Conservation (phyloP, 306 rosid species). For the Vigna mungo region DNA sequence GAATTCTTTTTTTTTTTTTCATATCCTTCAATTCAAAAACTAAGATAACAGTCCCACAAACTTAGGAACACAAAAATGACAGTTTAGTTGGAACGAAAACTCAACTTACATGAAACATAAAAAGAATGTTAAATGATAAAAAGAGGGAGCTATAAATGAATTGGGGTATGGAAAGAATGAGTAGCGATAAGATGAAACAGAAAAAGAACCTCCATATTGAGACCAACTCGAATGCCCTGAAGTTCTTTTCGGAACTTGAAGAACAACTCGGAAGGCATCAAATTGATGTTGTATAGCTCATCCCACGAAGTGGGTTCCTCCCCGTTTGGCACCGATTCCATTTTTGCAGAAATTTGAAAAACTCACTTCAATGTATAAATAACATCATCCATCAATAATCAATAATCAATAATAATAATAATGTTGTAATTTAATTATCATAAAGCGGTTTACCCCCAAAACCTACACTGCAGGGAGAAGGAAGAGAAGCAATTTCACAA, state of each 20-base stretch:
- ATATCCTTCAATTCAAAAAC: no score
- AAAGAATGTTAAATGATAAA: background rate
- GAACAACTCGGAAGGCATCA: constrained; percentile 82
- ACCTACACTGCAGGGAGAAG: background rate
- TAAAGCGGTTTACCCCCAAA: background rate
- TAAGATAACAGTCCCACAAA: no score
- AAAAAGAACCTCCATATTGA: constrained; percentile 78
- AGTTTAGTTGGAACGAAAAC: background rate
- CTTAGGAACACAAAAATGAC: no score
- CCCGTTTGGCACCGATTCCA: constrained; percentile 61
- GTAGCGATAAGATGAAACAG: background rate
- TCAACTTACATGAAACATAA: background rate
- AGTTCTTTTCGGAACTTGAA: constrained; percentile 83
- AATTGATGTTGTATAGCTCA: constrained; percentile 70
- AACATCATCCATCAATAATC: no score
- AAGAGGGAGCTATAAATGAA: background rate
- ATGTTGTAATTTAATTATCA: background rate
- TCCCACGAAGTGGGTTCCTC: constrained; percentile 81
- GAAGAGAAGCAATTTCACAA: background rate
- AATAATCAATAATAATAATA: no score
- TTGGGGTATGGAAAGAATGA: background rate
- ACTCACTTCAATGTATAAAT: constrained; percentile 4
- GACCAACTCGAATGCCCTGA: constrained; percentile 81
- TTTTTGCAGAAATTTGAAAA: constrained; percentile 42
- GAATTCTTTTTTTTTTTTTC: no score